Conservation (phyloP, 2,329 filamentous ascomycete genomes). For the Shiraia bambusicola region DNA sequence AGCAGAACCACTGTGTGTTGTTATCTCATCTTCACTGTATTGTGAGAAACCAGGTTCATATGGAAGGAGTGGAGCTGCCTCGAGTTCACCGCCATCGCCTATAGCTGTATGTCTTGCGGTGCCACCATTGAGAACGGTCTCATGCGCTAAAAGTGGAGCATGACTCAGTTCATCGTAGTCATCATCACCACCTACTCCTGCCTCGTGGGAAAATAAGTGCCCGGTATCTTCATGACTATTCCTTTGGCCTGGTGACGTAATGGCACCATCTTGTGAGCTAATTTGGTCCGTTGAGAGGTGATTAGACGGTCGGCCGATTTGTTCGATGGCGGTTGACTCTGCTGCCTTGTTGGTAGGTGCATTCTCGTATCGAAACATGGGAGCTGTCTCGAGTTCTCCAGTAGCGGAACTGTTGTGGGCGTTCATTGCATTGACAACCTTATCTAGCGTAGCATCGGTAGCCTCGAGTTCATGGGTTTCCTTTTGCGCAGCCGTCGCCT, state of each 20-base stretch:
- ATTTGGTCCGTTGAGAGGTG: slow-evolving; percentile 22
- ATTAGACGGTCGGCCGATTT: slow-evolving; percentile 22
- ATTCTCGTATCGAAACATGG: slow-evolving; percentile 39
- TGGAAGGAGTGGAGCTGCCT: slow-evolving; percentile 37
- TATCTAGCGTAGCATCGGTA: slow-evolving; percentile 40
- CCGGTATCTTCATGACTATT: slow-evolving; percentile 10
- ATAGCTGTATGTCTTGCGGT: slow-evolving; percentile 5
- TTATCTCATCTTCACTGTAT: slow-evolving; percentile 13
- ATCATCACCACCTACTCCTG: slow-evolving; percentile 2
- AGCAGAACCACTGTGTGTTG: slow-evolving; percentile 18
- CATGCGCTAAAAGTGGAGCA: slow-evolving; percentile 24
- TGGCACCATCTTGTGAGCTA: slow-evolving; percentile 17
- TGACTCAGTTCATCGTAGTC: slow-evolving; percentile 8
- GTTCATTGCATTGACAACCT: slow-evolving; percentile 29
- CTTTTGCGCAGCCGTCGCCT: slow-evolving; percentile 38
- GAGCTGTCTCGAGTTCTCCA: slow-evolving; percentile 26
- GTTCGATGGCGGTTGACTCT: slow-evolving; percentile 11
- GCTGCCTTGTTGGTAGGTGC: slow-evolving; percentile 11
- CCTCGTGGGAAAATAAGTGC: slow-evolving; percentile 17
- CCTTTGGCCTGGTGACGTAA: slow-evolving; percentile 18
- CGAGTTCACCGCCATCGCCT: slow-evolving; percentile 24
- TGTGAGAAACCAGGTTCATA: slow-evolving; percentile 38
- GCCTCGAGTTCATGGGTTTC: slow-evolving; percentile 35
- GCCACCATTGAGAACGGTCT: slow-evolving; percentile 14
- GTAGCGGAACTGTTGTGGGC: slow-evolving; percentile 7